These are phyloP conservation scores for Akebia trifoliata DNA, from an alignment of 164 flowering plant species.

Conservation along the genomic window DNA sequence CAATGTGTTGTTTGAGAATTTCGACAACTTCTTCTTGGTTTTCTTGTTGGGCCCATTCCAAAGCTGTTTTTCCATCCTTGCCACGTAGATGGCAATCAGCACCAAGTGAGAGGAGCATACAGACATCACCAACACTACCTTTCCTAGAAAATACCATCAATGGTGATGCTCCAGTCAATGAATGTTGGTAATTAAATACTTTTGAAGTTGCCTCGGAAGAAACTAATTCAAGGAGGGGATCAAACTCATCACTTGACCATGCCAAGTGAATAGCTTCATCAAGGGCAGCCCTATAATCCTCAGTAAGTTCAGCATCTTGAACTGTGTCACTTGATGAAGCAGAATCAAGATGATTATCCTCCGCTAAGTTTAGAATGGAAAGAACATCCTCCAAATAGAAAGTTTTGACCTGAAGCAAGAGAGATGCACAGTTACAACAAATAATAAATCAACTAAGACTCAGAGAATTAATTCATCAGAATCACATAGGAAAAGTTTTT, in stretches of 20 bases:
- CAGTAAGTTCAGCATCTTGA: constrained; percentile 33
- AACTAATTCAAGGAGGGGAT: constrained; percentile 62
- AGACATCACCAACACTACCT: constrained; percentile 74
- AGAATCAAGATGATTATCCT: constrained; percentile 39
- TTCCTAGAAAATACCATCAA: constrained; percentile 88
- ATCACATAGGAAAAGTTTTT: constrained; percentile 14
- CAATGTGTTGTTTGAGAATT: constrained; percentile 47
- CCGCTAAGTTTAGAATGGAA: constrained; percentile 44
- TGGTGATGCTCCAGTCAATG: constrained; percentile 68
- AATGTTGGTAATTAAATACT: constrained; percentile 74
- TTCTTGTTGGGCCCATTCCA: constrained; percentile 64
- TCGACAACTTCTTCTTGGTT: constrained; percentile 58
- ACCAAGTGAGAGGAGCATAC: constrained; percentile 86
- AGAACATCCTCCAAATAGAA: constrained; percentile 89
- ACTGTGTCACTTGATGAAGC: constrained; percentile 9
- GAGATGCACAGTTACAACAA: constrained; percentile 1
- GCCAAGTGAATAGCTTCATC: constrained; percentile 86
- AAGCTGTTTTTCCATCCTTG: constrained; percentile 69
- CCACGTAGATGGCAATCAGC: constrained; percentile 56
- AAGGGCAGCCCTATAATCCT: constrained; percentile 52
- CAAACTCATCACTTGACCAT: constrained; percentile 75
- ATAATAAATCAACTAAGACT: background rate
- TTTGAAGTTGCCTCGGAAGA: constrained; percentile 46
- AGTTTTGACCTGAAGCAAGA: constrained; percentile 59
- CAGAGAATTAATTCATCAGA: background rate